Base-by-base conservation (phyloP, 2,329 filamentous ascomycete species). In the Talaromyces albobiverticillius region DNA sequence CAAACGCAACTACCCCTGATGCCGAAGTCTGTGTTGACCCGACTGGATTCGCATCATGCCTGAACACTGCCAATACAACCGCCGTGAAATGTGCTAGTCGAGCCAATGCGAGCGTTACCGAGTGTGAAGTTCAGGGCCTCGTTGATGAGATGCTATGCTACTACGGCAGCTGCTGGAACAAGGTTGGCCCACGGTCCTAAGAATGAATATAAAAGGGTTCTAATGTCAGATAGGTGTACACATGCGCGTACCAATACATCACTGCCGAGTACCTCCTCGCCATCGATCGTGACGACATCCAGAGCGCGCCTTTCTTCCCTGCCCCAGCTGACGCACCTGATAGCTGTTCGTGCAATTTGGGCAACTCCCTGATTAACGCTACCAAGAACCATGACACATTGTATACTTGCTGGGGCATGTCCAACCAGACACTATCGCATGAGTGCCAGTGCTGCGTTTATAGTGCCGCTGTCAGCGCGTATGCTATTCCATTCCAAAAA, bases 121-220 rank as follows among this genome's bases (percentile, higher is more conserved):
- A 31, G 3, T 48, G 46, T 23, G 32, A 48, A 16, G 46, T 38
- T 6, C 32, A 48, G 46, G 31, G 9, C 10, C 46, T 48, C 14
- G 46, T 48, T 25, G 46, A 48, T 38, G 31, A 48, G 20, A 48
- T 48, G 46, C 46, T 48, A 16, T 48, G 46, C 13, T 48, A 48
- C 46, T 48, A 48, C 18, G 20, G 46, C 10, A 48, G 46, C 20
- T 48, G 46, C 46, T 48, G 32, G 46, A 48, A 48, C 22, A 48
- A 38, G 46, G 46, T 48, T 31, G 3, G 29, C 13, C n/a, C n/a
- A n/a, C n/a, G n/a, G n/a, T n/a, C n/a, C n/a, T n/a, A n/a, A n/a
- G 25, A 29, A 31, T 7, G 13, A 6, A 31, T 5, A 6, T 3
- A 31, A 31, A 10, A 3, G 9, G 9, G 29, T 10, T 11, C 29